A percentile compares a stretch with the other conserved stretches of the same genome.
Evolutionary conservation across 2,329 filamentous ascomycete genomes (phyloP).

Genomic region (Hysterium pulicare): DNA sequence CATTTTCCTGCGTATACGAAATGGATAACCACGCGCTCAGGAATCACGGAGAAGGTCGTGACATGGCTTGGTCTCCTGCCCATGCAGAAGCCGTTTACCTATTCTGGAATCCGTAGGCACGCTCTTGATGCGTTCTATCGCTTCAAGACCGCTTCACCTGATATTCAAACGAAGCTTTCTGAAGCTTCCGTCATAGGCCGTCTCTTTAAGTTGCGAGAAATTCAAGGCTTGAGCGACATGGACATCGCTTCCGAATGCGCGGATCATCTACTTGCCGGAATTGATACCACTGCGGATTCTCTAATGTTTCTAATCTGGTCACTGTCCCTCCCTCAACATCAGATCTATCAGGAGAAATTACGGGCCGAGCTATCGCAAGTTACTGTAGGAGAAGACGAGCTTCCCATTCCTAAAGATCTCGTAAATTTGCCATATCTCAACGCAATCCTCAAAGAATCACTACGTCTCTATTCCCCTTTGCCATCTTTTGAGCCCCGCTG

Average conservation of each 20-base stretch:
- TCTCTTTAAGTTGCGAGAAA: constrained; percentile 35
- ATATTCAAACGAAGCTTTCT: constrained; percentile 13
- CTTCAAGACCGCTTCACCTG: constrained; percentile 26
- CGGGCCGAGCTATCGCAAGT: constrained; percentile 39
- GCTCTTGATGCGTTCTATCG: constrained; percentile 38
- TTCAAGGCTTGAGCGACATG: constrained; percentile 38
- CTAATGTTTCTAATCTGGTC: constrained; percentile 52
- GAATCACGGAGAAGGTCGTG: constrained; percentile 35
- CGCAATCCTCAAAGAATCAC: constrained; percentile 51
- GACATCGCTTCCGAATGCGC: constrained; percentile 54
- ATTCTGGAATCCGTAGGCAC: constrained; percentile 49
- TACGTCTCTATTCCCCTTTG: constrained; percentile 50
- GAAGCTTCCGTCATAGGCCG: constrained; percentile 40
- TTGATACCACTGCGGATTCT: constrained; percentile 53
- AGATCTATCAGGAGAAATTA: constrained; percentile 44
- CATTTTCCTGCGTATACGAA: constrained; percentile 46
- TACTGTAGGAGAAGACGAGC: constrained; percentile 21
- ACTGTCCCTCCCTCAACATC: constrained; percentile 45
- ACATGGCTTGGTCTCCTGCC: constrained; percentile 46
- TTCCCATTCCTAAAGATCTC: constrained; percentile 34
- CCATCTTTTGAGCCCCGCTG: constrained; percentile 52
- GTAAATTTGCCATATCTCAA: constrained; percentile 46
- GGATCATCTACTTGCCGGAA: constrained; percentile 53
- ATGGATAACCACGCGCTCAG: constrained; percentile 48
- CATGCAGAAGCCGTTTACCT: constrained; percentile 50